These are phyloP conservation scores for Oidiodendron maius DNA, from an alignment of 495 filamentous ascomycete genomes.

Conservation along the genomic window DNA sequence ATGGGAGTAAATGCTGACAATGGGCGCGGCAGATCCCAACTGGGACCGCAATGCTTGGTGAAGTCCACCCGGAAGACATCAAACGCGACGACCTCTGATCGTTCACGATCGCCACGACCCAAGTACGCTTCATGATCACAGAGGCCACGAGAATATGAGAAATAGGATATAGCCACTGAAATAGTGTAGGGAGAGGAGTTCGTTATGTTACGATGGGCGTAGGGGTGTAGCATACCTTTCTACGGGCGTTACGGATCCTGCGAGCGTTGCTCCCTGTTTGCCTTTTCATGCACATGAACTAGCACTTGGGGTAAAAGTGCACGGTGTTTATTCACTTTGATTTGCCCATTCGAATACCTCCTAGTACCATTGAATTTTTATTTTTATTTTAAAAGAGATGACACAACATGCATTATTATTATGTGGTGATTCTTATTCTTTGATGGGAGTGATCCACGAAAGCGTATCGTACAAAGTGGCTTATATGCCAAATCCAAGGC, in stretches of 20 bases:
- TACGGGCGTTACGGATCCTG: background rate
- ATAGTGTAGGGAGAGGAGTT: background rate
- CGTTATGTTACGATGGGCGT: conserved; percentile 6
- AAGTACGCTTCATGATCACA: no score
- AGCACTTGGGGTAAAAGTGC: conserved; percentile 12
- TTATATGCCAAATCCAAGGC: conserved; percentile 1
- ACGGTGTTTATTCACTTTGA: no score
- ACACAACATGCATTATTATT: no score
- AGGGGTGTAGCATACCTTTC: background rate
- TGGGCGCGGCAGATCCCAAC: conserved; percentile 52
- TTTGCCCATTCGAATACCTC: no score
- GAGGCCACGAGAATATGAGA: no score
- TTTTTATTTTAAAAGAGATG: no score
- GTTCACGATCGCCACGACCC: conserved; percentile 17
- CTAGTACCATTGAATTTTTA: no score
- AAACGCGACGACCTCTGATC: conserved; percentile 40
- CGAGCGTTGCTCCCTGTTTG: conserved; percentile 8
- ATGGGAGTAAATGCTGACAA: background rate
- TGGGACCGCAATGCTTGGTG: conserved; percentile 79
- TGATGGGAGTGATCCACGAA: conserved; percentile 2
- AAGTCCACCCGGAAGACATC: conserved; percentile 36
- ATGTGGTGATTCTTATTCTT: background rate
- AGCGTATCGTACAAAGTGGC: no score
- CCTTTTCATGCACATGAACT: background rate
- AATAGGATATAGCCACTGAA: conserved; percentile 2